Conservation (phyloP, 2,329 filamentous ascomycete species). For the Fusarium drepaniforme region DNA sequence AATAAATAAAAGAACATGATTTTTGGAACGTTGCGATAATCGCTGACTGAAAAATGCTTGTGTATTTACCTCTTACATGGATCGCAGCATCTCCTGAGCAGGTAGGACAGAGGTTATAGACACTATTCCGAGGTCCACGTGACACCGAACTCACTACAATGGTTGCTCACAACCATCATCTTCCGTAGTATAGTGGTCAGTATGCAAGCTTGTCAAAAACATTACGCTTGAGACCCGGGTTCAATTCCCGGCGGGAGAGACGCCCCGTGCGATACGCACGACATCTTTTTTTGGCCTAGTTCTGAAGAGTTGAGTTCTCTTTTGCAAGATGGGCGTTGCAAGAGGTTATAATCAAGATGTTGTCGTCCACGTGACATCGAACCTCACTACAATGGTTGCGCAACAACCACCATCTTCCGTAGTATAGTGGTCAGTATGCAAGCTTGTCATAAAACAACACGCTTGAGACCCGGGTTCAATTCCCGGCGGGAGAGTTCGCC, state of each 20-base stretch:
- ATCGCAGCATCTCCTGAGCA: background rate
- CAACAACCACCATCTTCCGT: background rate
- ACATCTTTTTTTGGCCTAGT: background rate
- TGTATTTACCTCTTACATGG: background rate
- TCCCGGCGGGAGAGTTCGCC: background rate
- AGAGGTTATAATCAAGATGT: no score
- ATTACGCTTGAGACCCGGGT: background rate
- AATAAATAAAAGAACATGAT: background rate
- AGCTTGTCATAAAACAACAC: background rate
- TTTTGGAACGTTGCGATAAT: background rate
- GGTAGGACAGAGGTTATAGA: background rate
- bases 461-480: background rate
- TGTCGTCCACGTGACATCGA: background rate
- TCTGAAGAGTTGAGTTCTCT: no score
- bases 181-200: background rate
- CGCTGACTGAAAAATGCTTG: background rate
- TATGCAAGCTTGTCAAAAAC: background rate
- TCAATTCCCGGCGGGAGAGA: background rate
- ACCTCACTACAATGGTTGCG: background rate
- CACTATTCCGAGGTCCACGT: background rate
- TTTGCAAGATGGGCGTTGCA: no score
- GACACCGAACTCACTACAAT: conserved; percentile 5
- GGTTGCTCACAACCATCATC: background rate
- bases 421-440: background rate
- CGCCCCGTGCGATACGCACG: background rate